Base-by-base conservation (phyloP, 345 rosid genomes). In the Salix arbutifolia region DNA sequence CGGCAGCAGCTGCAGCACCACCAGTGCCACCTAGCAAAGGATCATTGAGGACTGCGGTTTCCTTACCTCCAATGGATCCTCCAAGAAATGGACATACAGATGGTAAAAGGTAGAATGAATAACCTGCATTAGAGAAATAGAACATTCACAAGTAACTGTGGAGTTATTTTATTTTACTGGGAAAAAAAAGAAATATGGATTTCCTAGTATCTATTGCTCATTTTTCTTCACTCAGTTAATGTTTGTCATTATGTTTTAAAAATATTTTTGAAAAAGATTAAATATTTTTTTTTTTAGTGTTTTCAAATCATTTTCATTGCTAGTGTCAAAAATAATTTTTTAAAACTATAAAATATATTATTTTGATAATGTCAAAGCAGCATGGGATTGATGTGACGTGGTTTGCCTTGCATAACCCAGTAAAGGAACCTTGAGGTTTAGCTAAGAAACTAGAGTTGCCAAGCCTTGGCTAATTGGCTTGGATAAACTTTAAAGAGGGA, bases 41-140 rank as follows among this genome's bases (percentile, higher is more conserved):
- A 50, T 83, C 90, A 50, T 82, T 91, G 40, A 88, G 86, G 85
- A 89, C 92, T 8, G 87, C 90, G 7, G 87, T 86, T 65, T 85
- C 92, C 37, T 76, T 89, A 67, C 93, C 89, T 21, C 92, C 94
- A 1, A 73, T 86, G 21, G 93, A 79, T 70, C 91, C 97, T 78
- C 93, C 93, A 0, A 90, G 86, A 79, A 86, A 78, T 76, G 84
- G 85, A 31, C 86, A 72, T 13, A 82, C 69, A 73, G 98, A 92
- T 44, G 67, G 81, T 8, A 90, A 87, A 83, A 87, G 96, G 99
- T 91, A 74, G 30, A 48, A 11, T 18, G 13, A 33, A 62, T n/a
- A 28, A n/a, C 66, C 28, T 62, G 16, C 14, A 21, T 62, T 21
- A n/a, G 69, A 66, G 26, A 58, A 10, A 23, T 58, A 23, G 12